Base-by-base conservation (phyloP, 2,329 filamentous ascomycete species). In the Diaporthe helianthi region DNA sequence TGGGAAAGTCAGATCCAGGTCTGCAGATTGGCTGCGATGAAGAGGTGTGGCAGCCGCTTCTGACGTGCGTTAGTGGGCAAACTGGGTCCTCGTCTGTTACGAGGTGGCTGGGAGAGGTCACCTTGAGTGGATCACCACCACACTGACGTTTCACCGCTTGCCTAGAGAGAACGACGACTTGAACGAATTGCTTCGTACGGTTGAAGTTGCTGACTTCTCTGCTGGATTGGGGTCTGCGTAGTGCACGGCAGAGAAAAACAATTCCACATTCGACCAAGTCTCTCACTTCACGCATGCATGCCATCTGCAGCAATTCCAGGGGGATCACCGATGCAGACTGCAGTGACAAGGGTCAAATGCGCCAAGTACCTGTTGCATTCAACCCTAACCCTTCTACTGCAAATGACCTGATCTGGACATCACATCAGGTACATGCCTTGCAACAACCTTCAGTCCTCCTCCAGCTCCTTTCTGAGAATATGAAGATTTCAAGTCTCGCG, bases 91-190 rank as follows among this genome's bases (percentile, higher is more conserved):
- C 24, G 4, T 4, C 24, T 44, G 54, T 60, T 61, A 61, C 55
- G 41, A 61, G 55, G 55, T 61, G 55, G 55, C 55, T 61, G 55
- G 55, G 55, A 61, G 26, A 61, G 26, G 41, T 47, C 26, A 33
- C 41, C 55, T 17, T 31, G 55, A 47, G 55, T 61, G 55, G 55
- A 61, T 61, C 55, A 61, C 13, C 55, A 52, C 26, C 29, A 33
- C 36, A 46, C 55, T 61, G 55, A 61, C 55, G 41, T 61, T 61
- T 61, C 55, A 61, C 55, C 55, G 41, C 36, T 9, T 61, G 15
- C 55, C 38, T 15, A 61, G 26, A n/a, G 19, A n/a, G 41, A 10
- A n/a, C 19, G 29, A 61, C 31, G 6, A 12, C 33, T 26, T 3
- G 10, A 47, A 61, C 4, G 6, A 33, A 33, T 4, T 4, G 1